Conservation (phyloP, 345 rosid genomes). For the Camelina sativa region DNA sequence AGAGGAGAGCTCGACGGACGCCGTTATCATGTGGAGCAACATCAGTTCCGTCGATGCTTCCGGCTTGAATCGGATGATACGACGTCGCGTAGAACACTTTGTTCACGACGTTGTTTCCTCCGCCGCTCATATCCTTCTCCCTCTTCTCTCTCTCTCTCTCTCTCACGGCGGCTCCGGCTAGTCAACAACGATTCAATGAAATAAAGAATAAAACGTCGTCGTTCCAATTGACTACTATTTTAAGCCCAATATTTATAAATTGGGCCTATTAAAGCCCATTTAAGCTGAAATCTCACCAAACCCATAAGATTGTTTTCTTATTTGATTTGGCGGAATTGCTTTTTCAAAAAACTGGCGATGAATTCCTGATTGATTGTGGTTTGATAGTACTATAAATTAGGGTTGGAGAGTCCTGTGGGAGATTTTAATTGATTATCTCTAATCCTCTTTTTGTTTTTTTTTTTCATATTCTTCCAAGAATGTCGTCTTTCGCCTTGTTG, state of each 20-base stretch:
- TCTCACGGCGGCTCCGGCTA: constrained; percentile 33
- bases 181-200: not conserved
- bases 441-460: no score
- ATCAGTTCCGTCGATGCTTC: constrained; percentile 95
- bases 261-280: constrained; percentile 21
- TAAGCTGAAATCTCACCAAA: not conserved
- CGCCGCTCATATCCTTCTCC: constrained; percentile 39
- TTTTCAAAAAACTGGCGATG: no score
- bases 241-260: not conserved
- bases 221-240: not conserved
- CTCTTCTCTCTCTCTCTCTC: not conserved
- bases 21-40: constrained; percentile 80
- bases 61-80: constrained; percentile 97
- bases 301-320: no score
- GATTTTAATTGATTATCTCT: no score
- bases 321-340: no score
- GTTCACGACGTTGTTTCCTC: constrained; percentile 47
- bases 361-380: no score
- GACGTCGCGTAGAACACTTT: constrained; percentile 82
- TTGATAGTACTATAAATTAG: no score
- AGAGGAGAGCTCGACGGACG: constrained; percentile 79
- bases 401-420: no score
- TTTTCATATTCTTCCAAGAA: no score
- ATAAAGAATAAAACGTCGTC: not conserved
- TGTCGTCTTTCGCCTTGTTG: no score